Percentiles rank a stretch among this genome's conserved stretches.
phyloP scores from a whole-genome alignment of 352 stramenopile species.

The Pythium scleroteichum region DNA sequence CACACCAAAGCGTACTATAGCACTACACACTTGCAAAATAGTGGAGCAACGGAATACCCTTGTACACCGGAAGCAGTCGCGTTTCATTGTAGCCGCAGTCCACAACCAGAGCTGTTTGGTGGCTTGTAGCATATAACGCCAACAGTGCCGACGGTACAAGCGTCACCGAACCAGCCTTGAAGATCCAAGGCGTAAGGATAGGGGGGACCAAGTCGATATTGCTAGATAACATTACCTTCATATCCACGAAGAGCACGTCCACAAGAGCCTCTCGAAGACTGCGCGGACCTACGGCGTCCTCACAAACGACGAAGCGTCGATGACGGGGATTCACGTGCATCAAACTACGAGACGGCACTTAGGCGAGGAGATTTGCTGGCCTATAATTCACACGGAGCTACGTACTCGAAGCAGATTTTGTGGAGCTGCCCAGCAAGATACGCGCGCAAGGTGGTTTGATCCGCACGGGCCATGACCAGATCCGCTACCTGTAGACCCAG shows the following conservation, averaged over 20 bases:
- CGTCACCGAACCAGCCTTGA: constrained; percentile 51
- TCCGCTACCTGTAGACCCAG: constrained; percentile 44
- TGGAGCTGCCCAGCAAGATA: constrained; percentile 64
- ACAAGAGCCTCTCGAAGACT: constrained; percentile 66
- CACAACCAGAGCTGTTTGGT: constrained; percentile 76
- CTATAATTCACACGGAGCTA: constrained; percentile 3
- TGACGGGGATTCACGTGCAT: constrained; percentile 76
- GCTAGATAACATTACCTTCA: constrained; percentile 59
- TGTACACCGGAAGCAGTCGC: constrained; percentile 74
- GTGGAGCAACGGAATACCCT: constrained; percentile 75
- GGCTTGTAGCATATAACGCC: constrained; percentile 69
- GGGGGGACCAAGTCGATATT: background rate
- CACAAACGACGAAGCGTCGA: constrained; percentile 74
- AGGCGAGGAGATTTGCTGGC: background rate
- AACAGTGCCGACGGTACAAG: constrained; percentile 66
- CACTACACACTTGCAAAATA: constrained; percentile 56
- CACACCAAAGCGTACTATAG: no score
- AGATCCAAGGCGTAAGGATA: background rate
- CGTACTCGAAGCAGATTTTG: constrained; percentile 73
- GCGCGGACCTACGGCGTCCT: constrained; percentile 70
- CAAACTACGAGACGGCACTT: constrained; percentile 28
- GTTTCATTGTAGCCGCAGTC: constrained; percentile 81
- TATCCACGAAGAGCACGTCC: constrained; percentile 54
- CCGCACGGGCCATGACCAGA: constrained; percentile 40
- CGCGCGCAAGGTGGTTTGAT: constrained; percentile 40